These are phyloP conservation scores for Glebionis coronaria DNA, from an alignment of 129 eudicot species.

Conservation along the genomic window DNA sequence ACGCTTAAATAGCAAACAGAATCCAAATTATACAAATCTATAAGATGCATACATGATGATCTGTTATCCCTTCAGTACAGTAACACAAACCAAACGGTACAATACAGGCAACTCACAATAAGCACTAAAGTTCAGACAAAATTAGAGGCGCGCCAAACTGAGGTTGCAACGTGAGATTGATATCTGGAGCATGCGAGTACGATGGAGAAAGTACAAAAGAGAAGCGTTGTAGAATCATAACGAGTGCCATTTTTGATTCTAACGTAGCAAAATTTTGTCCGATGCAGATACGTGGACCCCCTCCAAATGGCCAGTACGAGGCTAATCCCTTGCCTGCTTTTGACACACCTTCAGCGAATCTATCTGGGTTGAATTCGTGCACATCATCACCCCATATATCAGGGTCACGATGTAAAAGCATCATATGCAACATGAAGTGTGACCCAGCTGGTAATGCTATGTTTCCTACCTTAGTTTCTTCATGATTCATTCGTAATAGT, in stretches of 20 bases:
- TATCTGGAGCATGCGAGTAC: slow-evolving; percentile 29
- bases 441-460: slow-evolving; percentile 14
- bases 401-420: slow-evolving; percentile 21
- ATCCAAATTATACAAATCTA: too few species aligned
- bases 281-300: slow-evolving; percentile 29
- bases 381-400: slow-evolving; percentile 26
- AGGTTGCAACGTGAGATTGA: slow-evolving; percentile 21
- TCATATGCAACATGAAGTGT: not conserved
- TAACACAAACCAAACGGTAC: too few species aligned
- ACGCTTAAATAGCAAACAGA: too few species aligned
- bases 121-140: slow-evolving; percentile 5
- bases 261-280: slow-evolving; percentile 25
- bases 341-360: slow-evolving; percentile 22
- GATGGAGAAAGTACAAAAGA: slow-evolving; percentile 26
- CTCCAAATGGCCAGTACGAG: slow-evolving; percentile 22
- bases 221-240: slow-evolving; percentile 21
- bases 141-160: slow-evolving; percentile 25
- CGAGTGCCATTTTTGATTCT: slow-evolving; percentile 25
- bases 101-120: not conserved
- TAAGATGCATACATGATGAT: not conserved
- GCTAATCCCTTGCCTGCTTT: slow-evolving; percentile 22
- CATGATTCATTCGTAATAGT: slow-evolving; percentile 4
- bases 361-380: slow-evolving; percentile 24
- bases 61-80: not conserved
- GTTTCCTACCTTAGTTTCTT: slow-evolving; percentile 24